phyloP scores from a whole-genome alignment of 2,329 filamentous ascomycete genomes.

The Coniochaeta sp. region DNA sequence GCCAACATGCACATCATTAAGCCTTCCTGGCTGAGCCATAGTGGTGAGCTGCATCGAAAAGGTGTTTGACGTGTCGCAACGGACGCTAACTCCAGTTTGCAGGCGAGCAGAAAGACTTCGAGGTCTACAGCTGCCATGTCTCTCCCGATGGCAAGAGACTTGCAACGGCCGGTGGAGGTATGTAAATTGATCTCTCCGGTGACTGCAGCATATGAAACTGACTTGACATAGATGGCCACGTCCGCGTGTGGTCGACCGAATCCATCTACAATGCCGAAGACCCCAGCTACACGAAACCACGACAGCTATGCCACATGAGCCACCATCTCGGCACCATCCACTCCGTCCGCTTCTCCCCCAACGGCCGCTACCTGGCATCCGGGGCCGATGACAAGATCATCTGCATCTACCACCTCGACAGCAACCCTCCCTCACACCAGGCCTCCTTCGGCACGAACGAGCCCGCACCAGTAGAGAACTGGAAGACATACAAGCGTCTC shows the following conservation, averaged over 20 bases:
- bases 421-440: constrained; percentile 67
- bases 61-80: not conserved
- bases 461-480: constrained; percentile 89
- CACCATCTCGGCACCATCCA: constrained; percentile 97
- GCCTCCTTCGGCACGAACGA: constrained; percentile 83
- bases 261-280: constrained; percentile 78
- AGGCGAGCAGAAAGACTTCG: constrained; percentile 97
- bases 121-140: constrained; percentile 97
- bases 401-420: constrained; percentile 89
- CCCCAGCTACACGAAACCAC: constrained; percentile 65
- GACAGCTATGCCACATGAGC: constrained; percentile 95
- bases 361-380: constrained; percentile 90
- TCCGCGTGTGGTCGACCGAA: constrained; percentile 96
- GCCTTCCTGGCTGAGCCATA: constrained; percentile 92
- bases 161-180: constrained; percentile 88
- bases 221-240: constrained; percentile 70
- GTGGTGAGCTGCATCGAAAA: constrained; percentile 46
- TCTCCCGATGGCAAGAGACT: constrained; percentile 89
- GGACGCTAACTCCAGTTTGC: constrained; percentile 10
- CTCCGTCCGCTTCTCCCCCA: constrained; percentile 92
- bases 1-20: constrained; percentile 76
- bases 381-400: constrained; percentile 99
- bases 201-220: too few relatives aligned
- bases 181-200: constrained; percentile 24
- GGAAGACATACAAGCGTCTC: constrained; percentile 88